Conservation (phyloP, 2,329 filamentous ascomycete genomes). For the Fusarium sp. region DNA sequence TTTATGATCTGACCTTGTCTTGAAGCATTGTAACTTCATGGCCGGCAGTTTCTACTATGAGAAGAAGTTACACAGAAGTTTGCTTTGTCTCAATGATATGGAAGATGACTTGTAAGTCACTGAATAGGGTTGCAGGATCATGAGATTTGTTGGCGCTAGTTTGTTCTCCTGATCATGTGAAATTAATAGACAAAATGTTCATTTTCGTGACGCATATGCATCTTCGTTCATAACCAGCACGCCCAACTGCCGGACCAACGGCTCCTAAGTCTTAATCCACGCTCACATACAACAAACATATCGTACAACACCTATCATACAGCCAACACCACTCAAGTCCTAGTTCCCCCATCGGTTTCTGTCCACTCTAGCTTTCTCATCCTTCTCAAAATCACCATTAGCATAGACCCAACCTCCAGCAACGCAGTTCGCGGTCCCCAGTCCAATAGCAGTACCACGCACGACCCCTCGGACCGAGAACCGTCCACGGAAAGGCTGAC, state of each 20-base stretch:
- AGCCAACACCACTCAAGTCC: not conserved
- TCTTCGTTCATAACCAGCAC: not conserved
- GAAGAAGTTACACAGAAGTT: not conserved
- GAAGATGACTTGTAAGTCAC: not conserved
- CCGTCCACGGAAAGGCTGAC: conserved; percentile 55
- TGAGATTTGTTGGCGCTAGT: not conserved
- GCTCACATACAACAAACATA: conserved; percentile 7
- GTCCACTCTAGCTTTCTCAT: conserved; percentile 60
- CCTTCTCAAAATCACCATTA: conserved; percentile 62
- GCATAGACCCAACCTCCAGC: conserved; percentile 66
- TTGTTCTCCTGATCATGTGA: not conserved
- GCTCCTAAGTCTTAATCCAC: not conserved
- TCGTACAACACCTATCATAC: conserved; percentile 33
- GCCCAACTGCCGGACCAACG: not conserved
- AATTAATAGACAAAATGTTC: not conserved
- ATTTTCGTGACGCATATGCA: not conserved
- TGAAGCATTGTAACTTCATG: not conserved
- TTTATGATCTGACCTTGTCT: not conserved
- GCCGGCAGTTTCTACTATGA: not conserved
- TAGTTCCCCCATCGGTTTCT: conserved; percentile 63
- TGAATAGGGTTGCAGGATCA: not conserved
- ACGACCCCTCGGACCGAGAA: conserved; percentile 63
- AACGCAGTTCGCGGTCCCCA: conserved; percentile 61
- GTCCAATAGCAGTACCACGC: conserved; percentile 61
- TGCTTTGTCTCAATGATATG: not conserved